Evolutionary conservation across 1,139 yeast genomes (phyloP).

Genomic region (Saccharomyces hybrid): DNA sequence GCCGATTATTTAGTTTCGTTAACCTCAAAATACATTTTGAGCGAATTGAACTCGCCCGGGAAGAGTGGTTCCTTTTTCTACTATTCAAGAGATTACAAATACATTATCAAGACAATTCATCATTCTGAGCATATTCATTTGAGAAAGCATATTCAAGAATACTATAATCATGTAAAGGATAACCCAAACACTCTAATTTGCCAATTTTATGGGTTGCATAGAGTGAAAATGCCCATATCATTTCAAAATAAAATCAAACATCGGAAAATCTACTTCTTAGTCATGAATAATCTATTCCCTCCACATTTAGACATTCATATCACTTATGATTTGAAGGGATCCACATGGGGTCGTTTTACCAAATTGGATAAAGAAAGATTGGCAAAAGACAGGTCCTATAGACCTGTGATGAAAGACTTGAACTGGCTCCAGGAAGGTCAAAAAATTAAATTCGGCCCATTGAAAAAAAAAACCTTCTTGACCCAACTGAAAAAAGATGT

Average conservation of each 20-base stretch:
- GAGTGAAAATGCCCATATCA: slow-evolving; percentile 82
- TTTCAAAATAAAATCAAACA: slow-evolving; percentile 38
- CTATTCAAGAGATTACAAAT: slow-evolving; percentile 86
- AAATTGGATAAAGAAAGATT: slow-evolving; percentile 21
- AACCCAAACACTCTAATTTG: slow-evolving; percentile 86
- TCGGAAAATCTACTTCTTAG: slow-evolving; percentile 85
- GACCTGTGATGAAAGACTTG: slow-evolving; percentile 63
- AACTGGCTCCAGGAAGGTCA: slow-evolving; percentile 73
- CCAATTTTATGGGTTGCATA: slow-evolving; percentile 91
- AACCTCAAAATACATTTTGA: slow-evolving; percentile 85
- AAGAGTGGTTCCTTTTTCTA: slow-evolving; percentile 95
- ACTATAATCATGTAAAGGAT: slow-evolving; percentile 69
- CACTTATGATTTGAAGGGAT: slow-evolving; percentile 89
- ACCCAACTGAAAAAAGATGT: slow-evolving; percentile 74
- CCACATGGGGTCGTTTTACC: slow-evolving; percentile 76
- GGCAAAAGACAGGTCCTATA: slow-evolving; percentile 16
- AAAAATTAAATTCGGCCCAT: slow-evolving; percentile 64
- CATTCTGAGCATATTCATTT: slow-evolving; percentile 86
- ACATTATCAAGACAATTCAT: slow-evolving; percentile 92
- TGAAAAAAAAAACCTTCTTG: slow-evolving; percentile 50
- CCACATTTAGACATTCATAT: slow-evolving; percentile 83
- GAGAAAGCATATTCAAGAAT: slow-evolving; percentile 64
- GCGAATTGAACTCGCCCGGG: slow-evolving; percentile 94
- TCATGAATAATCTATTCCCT: slow-evolving; percentile 95
- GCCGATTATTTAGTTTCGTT: slow-evolving; percentile 91